A percentile compares a stretch with the other conserved stretches of the same genome.
Evolutionary conservation across 257 asterid genomes (phyloP).

Genomic region (Linaria vulgaris): DNA sequence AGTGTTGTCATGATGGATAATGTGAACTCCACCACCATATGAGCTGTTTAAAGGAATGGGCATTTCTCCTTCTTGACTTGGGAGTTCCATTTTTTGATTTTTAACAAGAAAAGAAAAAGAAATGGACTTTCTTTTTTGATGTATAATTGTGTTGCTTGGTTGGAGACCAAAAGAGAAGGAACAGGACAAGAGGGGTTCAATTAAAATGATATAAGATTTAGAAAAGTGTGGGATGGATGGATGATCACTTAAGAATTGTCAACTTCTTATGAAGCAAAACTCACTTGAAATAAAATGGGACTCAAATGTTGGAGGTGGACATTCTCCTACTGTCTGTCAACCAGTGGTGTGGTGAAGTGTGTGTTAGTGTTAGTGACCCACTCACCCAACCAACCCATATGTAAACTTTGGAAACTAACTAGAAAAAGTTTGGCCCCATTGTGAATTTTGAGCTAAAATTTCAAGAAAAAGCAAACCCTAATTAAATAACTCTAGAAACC

Average conservation of each 20-base stretch:
- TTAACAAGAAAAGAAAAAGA: too few relatives aligned
- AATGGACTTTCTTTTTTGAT: slow-evolving; percentile 17
- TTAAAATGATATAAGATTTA: slow-evolving; percentile 30
- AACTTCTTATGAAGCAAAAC: slow-evolving; percentile 38
- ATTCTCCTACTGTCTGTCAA: too few relatives aligned
- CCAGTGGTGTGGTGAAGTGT: too few relatives aligned
- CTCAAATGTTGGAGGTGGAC: too few relatives aligned
- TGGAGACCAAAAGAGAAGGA: slow-evolving; percentile 61
- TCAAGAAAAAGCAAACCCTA: slow-evolving; percentile 6
- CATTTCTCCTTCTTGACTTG: slow-evolving; percentile 45
- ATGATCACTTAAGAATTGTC: slow-evolving; percentile 30
- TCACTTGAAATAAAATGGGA: slow-evolving; percentile 1
- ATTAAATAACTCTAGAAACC: not conserved
- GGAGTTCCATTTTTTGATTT: slow-evolving; percentile 43
- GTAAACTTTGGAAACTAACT: slow-evolving; percentile 1
- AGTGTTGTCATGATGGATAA: slow-evolving; percentile 23
- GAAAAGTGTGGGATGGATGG: slow-evolving; percentile 11
- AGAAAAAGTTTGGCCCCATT: slow-evolving; percentile 17
- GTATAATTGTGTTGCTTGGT: slow-evolving; percentile 36
- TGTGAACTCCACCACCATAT: slow-evolving; percentile 50
- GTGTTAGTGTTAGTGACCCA: slow-evolving; percentile 6
- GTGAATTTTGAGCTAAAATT: slow-evolving; percentile 3
- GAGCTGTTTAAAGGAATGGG: slow-evolving; percentile 75
- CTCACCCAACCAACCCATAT: too few relatives aligned
- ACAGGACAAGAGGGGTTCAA: slow-evolving; percentile 7